Evolutionary conservation across 768 basidiomycete species (phyloP).

Genomic region (Termitomyces sp.): DNA sequence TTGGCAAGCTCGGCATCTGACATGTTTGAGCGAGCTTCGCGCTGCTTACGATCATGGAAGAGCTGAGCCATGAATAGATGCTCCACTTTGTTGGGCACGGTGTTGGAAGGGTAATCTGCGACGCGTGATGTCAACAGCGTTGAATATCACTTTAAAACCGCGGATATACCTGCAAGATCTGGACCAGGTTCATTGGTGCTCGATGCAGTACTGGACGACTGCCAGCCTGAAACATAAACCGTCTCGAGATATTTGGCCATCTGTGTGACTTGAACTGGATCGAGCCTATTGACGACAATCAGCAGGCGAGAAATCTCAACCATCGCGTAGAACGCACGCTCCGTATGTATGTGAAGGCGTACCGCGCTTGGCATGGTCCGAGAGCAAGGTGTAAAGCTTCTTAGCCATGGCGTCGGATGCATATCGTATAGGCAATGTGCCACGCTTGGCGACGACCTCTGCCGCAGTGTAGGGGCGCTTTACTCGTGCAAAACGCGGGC

Average conservation of each 20-base stretch:
- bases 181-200: slow-evolving; percentile 96
- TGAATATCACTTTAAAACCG: background rate
- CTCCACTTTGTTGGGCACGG: slow-evolving; percentile 97
- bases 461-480: slow-evolving; percentile 89
- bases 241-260: slow-evolving; percentile 99
- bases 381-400: slow-evolving; percentile 77
- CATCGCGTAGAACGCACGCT: slow-evolving; percentile 69
- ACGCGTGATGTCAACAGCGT: background rate
- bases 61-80: slow-evolving; percentile 97
- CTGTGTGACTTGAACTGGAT: slow-evolving; percentile 96
- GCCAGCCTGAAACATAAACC: slow-evolving; percentile 97
- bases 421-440: slow-evolving; percentile 80
- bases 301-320: background rate
- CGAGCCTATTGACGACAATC: slow-evolving; percentile 54
- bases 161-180: slow-evolving; percentile 80
- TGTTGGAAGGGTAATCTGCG: slow-evolving; percentile 95
- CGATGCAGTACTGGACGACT: slow-evolving; percentile 89
- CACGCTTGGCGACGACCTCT: slow-evolving; percentile 91
- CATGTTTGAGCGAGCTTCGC: slow-evolving; percentile 68
- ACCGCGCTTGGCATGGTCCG: slow-evolving; percentile 67
- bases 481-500: slow-evolving; percentile 80
- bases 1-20: slow-evolving; percentile 64
- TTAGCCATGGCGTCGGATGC: slow-evolving; percentile 81
- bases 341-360: slow-evolving; percentile 96
- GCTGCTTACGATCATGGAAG: slow-evolving; percentile 98